phyloP scores from a whole-genome alignment of 75 land plant species.

The Cunninghamia lanceolata region DNA sequence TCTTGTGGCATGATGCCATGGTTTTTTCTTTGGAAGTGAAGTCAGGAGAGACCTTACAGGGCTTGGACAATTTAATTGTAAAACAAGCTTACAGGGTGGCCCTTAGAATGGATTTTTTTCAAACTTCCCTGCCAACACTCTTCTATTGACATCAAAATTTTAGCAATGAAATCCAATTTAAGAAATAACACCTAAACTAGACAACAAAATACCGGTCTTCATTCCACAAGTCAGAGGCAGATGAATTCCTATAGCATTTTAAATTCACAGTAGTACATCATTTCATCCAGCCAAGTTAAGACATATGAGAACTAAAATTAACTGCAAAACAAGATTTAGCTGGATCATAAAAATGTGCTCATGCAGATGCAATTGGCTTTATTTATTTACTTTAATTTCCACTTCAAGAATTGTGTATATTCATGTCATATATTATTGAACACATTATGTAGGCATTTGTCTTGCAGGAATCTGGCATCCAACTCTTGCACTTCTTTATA shows the following conservation, averaged over 20 bases:
- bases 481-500: not conserved
- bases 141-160: not conserved
- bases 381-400: too few species aligned
- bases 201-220: not conserved
- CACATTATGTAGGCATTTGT: not conserved
- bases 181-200: constrained; percentile 3
- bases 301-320: not conserved
- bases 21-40: too few species aligned
- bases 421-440: not conserved
- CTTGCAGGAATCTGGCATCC: not conserved
- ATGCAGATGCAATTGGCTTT: not conserved
- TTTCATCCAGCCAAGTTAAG: not conserved
- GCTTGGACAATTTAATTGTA: constrained; percentile 1
- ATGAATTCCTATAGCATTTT: not conserved
- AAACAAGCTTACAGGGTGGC: not conserved
- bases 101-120: not conserved
- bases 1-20: too few species aligned
- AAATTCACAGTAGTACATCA: not conserved
- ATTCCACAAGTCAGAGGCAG: not conserved
- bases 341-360: not conserved
- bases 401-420: too few species aligned
- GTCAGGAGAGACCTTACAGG: not conserved
- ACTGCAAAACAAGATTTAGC: not conserved
- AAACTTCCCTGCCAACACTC: not conserved
- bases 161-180: not conserved